Conservation (phyloP, 2,329 filamentous ascomycete genomes). For the Cladophialophora immunda region DNA sequence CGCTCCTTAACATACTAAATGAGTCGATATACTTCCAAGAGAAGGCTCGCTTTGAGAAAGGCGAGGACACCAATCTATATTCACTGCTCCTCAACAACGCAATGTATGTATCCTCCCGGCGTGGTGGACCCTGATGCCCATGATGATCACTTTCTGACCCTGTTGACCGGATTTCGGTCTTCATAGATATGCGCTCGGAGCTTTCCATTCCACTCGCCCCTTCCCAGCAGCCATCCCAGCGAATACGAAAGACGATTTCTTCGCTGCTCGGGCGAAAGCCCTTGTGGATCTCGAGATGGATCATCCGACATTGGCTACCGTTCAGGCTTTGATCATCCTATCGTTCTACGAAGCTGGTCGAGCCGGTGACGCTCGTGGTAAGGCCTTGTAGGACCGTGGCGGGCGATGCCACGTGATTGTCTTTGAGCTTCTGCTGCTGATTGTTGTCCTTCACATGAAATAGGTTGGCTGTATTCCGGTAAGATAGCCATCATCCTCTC, state of each 20-base stretch:
- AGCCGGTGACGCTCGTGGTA: not conserved
- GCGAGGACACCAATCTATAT: slow-evolving; percentile 1
- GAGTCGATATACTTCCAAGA: slow-evolving; percentile 1
- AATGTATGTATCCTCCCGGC: not conserved
- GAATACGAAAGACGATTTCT: not conserved
- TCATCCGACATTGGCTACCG: not conserved
- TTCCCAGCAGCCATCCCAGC: not conserved
- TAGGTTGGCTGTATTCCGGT: slow-evolving; percentile 7
- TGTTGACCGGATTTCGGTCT: not conserved
- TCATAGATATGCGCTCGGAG: not conserved
- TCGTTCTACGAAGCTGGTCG: not conserved
- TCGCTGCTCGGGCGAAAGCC: not conserved
- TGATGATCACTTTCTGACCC: not conserved
- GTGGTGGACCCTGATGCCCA: not conserved
- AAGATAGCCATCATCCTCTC: not conserved
- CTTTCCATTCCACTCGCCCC: not conserved
- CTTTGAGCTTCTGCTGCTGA: not conserved
- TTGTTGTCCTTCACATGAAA: not conserved
- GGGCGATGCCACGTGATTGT: not conserved
- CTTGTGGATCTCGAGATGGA: not conserved
- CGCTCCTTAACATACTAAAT: not conserved
- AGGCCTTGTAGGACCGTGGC: not conserved
- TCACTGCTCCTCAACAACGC: not conserved
- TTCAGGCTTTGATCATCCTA: not conserved
- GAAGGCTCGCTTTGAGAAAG: not conserved